phyloP scores from a whole-genome alignment of 495 filamentous ascomycete genomes.

The Trypethelium eluteriae region DNA sequence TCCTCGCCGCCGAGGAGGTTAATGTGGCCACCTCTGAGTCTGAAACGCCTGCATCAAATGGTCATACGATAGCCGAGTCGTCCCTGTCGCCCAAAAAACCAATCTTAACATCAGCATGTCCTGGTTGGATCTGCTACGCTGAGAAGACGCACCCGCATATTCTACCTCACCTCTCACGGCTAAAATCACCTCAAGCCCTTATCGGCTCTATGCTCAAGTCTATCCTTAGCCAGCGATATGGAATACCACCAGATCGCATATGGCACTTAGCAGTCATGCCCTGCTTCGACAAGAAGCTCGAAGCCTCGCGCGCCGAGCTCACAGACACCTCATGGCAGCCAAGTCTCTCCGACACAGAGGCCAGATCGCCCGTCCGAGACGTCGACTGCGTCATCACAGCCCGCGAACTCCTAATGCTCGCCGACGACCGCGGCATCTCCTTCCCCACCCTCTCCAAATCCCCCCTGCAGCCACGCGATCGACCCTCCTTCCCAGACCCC shows the following conservation, averaged over 20 bases:
- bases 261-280: slow-evolving; percentile 97
- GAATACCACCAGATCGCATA: slow-evolving; percentile 67
- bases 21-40: slow-evolving; percentile 20
- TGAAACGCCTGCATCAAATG: slow-evolving; percentile 23
- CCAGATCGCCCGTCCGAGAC: slow-evolving; percentile 59
- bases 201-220: slow-evolving; percentile 85
- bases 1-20: slow-evolving; percentile 73
- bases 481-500: slow-evolving; percentile 57
- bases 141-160: slow-evolving; percentile 94
- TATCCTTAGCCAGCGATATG: slow-evolving; percentile 59
- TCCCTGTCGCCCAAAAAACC: slow-evolving; percentile 52
- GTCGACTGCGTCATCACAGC: slow-evolving; percentile 97
- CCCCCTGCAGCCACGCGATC: slow-evolving; percentile 36
- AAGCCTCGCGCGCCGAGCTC: slow-evolving; percentile 86
- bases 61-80: slow-evolving; percentile 11
- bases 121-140: slow-evolving; percentile 97
- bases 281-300: slow-evolving; percentile 98
- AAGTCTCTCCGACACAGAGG: slow-evolving; percentile 1
- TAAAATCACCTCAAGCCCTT: slow-evolving; percentile 91
- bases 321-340: slow-evolving; percentile 68
- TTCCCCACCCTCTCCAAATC: slow-evolving; percentile 60
- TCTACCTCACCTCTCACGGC: slow-evolving; percentile 77
- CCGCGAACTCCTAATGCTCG: slow-evolving; percentile 82
- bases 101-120: slow-evolving; percentile 83
- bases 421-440: slow-evolving; percentile 64